Evolutionary conservation across 768 basidiomycete genomes (phyloP).

Genomic region (Naematelia encephala): DNA sequence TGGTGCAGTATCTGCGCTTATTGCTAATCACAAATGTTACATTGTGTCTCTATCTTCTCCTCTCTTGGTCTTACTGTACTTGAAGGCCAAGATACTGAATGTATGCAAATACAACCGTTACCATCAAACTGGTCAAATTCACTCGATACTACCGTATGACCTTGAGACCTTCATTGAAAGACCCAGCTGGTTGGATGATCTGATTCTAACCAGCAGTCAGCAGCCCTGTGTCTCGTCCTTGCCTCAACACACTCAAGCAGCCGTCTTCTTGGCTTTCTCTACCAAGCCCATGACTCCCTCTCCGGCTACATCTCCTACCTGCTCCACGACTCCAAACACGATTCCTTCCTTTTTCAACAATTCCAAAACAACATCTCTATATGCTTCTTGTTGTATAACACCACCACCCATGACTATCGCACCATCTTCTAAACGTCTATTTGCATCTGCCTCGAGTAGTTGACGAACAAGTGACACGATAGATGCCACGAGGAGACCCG

Average conservation of each 20-base stretch:
- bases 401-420: slow-evolving; percentile 34
- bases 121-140: no score
- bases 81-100: no score
- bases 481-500: slow-evolving; percentile 11
- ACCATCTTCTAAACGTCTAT: slow-evolving; percentile 12
- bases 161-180: no score
- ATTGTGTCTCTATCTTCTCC: no score
- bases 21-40: no score
- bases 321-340: slow-evolving; percentile 16
- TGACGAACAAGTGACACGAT: slow-evolving; percentile 22
- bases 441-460: not conserved
- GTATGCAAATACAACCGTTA: no score
- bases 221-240: no score
- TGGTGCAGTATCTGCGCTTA: no score
- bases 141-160: no score
- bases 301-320: slow-evolving; percentile 29
- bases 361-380: slow-evolving; percentile 19
- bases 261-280: slow-evolving; percentile 7
- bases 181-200: no score
- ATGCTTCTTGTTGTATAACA: slow-evolving; percentile 21
- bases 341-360: slow-evolving; percentile 17
- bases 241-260: not conserved
- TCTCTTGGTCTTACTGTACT: no score
- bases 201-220: no score
- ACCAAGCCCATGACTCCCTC: slow-evolving; percentile 25